Conservation (phyloP, 192 early-diverging fungal species). For the Entomortierella lignicola region DNA sequence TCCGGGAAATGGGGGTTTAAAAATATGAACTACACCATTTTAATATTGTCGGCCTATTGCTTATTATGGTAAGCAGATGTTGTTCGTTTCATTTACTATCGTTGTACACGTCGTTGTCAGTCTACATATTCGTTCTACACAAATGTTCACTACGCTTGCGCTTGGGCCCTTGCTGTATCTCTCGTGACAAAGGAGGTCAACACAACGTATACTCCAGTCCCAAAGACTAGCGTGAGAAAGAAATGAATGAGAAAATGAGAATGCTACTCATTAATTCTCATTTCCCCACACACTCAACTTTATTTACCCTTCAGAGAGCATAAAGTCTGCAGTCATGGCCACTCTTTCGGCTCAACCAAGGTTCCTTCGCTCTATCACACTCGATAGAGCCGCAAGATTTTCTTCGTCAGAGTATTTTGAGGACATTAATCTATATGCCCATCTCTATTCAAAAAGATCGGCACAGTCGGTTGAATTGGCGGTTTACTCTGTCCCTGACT, state of each 20-base stretch:
- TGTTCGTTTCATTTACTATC: no score
- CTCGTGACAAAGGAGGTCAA: no score
- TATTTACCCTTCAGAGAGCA: background rate
- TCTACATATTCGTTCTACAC: no score
- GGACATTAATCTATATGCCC: slow-evolving; percentile 66
- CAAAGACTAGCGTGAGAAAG: background rate
- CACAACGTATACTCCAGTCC: no score
- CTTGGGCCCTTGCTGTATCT: no score
- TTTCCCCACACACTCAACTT: background rate
- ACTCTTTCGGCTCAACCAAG: slow-evolving; percentile 51
- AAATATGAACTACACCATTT: no score
- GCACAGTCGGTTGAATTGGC: slow-evolving; percentile 64
- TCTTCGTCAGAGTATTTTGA: slow-evolving; percentile 57
- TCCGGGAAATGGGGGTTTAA: no score
- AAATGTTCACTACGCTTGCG: no score
- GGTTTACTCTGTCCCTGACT: slow-evolving; percentile 76
- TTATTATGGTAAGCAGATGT: no score
- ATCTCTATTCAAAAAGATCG: slow-evolving; percentile 60
- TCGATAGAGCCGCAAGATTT: slow-evolving; percentile 81
- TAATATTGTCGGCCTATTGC: no score
- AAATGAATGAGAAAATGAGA: background rate
- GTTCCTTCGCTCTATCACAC: slow-evolving; percentile 74
- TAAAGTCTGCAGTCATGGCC: slow-evolving; percentile 2
- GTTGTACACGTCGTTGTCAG: no score
- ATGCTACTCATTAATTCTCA: background rate